Evolutionary conservation across 1,284 basidiomycete species (phyloP).

Genomic region (Melampsora americana): DNA sequence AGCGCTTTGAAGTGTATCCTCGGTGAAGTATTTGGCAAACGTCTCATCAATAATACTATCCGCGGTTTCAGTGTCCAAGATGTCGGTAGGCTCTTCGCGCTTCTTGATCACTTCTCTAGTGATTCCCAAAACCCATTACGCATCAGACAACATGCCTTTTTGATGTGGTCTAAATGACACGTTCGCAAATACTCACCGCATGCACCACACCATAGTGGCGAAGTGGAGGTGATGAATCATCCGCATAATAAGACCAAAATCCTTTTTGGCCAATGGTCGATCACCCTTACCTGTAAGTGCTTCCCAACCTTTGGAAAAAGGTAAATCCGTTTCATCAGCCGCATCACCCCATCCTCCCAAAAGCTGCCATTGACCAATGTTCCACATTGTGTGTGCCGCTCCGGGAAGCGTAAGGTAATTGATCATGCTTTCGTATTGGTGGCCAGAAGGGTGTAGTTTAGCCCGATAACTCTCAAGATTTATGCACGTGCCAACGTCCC

Average conservation of each 20-base stretch:
- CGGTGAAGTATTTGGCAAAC: no score
- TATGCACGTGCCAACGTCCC: constrained; percentile 11
- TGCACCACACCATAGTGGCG: constrained; percentile 4
- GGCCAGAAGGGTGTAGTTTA: background rate
- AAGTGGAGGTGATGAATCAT: constrained; percentile 16
- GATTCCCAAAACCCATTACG: no score
- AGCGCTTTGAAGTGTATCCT: no score
- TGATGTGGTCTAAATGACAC: no score
- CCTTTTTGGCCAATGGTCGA: background rate
- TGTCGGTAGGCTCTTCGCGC: no score
- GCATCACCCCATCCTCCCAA: constrained; percentile 3
- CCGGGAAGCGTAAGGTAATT: constrained; percentile 14
- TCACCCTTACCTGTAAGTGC: background rate
- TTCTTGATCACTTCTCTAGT: no score
- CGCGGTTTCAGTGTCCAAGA: no score
- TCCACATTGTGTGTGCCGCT: constrained; percentile 25
- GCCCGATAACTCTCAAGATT: background rate
- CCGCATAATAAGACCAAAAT: constrained; percentile 14
- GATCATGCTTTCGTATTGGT: background rate
- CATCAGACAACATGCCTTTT: no score
- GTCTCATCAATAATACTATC: no score
- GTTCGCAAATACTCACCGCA: constrained; percentile 11
- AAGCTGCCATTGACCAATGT: constrained; percentile 1
- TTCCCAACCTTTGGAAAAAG: constrained; percentile 1
- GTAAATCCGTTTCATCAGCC: background rate